Base-by-base conservation (phyloP, 164 flowering plant genomes). In the Umbellularia californica region DNA sequence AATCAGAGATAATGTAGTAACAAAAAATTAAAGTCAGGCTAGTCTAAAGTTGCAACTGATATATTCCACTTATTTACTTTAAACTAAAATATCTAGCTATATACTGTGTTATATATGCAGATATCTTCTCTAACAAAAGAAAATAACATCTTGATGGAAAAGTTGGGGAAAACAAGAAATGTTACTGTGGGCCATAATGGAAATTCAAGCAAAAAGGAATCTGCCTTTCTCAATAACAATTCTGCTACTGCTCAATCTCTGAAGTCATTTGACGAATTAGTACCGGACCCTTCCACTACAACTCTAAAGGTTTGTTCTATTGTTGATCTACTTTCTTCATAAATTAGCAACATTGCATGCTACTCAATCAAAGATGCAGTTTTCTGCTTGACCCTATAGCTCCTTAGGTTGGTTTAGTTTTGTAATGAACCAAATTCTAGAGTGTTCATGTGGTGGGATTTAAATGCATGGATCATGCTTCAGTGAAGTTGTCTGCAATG, bases 51-150 rank as follows among this genome's bases (percentile, higher is more conserved):
- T 41, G 47, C 11, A 9, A 11, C n/a, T 15, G 17, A 17, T 3
- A 5, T 17, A 20, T 17, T 2, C 20, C 60, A 3, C 60, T 55
- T 55, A 20, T 0, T 55, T 68, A 65, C 62, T 41, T 41, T 41
- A 41, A 9, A 41, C 47, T 41, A 7, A 41, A 41, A 41, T 41
- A 41, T 41, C 5, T 41, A 41, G 11, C 10, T 41, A 23, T 74
- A 50, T 64, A 17, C n/a, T 55, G 17, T 70, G 3, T 74, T 51
- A 55, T 72, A 62, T 71, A 5, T 84, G 85, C 88, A 94, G 98
- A 79, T 90, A 58, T 83, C 85, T 77, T 81, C 86, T 62, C 74
- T 90, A 68, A 73, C 67, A 11, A 80, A 75, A 77, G 88, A 87
- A 68, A 87, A 88, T 55, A 84, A 78, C 72, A 20, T 75, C 51